A percentile compares a stretch with the other conserved stretches of the same genome.
phyloP scores from a whole-genome alignment of 257 asterid species.

The Solanum etuberosum region DNA sequence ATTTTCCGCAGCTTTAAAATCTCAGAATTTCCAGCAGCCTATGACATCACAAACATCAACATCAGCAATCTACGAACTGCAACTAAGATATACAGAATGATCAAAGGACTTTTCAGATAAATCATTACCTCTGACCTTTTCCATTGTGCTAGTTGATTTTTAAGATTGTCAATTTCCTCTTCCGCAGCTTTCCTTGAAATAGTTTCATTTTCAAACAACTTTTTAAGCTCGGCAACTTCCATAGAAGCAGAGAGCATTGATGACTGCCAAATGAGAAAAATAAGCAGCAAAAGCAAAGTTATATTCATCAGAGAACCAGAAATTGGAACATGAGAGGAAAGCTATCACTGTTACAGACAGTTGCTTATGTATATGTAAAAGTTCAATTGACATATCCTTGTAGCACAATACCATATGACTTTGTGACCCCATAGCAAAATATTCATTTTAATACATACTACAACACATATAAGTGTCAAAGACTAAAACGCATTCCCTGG shows the following conservation, averaged over 20 bases:
- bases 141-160: constrained; percentile 44
- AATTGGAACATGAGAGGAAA: neutral
- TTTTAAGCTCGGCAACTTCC: constrained; percentile 51
- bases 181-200: constrained; percentile 57
- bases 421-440: neutral
- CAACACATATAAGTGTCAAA: neutral
- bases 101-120: neutral
- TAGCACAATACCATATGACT: neutral
- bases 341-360: neutral
- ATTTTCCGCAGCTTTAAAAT: constrained; percentile 46
- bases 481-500: neutral
- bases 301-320: neutral
- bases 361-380: neutral
- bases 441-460: neutral
- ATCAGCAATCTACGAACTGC: constrained; percentile 7
- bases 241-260: constrained; percentile 20
- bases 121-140: constrained; percentile 54
- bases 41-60: neutral
- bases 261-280: constrained; percentile 23
- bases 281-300: neutral
- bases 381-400: neutral
- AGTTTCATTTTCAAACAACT: constrained; percentile 48
- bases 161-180: constrained; percentile 42
- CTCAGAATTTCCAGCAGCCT: constrained; percentile 62
- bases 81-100: neutral